Percentiles rank a stretch among this genome's conserved stretches.
Evolutionary conservation across 2,329 filamentous ascomycete genomes (phyloP).

Genomic region (Magnaporthales sp.): DNA sequence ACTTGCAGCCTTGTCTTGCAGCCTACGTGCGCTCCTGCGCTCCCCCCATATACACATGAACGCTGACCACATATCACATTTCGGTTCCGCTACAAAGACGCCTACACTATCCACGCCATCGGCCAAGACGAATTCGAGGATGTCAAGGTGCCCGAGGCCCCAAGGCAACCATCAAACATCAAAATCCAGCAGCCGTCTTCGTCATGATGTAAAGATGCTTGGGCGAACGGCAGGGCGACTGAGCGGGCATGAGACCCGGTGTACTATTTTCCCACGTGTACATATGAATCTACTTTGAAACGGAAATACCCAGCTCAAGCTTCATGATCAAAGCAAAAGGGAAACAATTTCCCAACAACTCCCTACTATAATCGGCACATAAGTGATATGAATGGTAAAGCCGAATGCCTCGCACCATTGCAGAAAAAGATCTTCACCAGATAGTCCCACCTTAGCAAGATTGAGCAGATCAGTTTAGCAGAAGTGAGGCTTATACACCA

Average conservation of each 20-base stretch:
- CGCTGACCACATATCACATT: background rate
- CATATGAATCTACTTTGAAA: background rate
- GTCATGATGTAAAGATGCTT: background rate
- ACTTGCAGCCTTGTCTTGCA: background rate
- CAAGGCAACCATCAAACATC: conserved; percentile 22
- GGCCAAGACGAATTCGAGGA: conserved; percentile 97
- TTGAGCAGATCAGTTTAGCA: background rate
- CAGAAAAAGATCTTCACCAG: too few species aligned
- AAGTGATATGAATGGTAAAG: too few species aligned
- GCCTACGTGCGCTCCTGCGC: background rate
- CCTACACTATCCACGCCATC: conserved; percentile 67
- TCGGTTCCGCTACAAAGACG: conserved; percentile 28
- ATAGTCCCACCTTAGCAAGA: background rate
- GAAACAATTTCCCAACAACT: background rate
- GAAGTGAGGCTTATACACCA: background rate
- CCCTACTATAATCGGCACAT: background rate
- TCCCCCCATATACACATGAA: background rate
- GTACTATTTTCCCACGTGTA: background rate
- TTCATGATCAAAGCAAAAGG: background rate
- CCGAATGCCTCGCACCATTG: too few species aligned
- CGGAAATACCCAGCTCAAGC: background rate
- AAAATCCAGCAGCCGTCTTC: conserved; percentile 8
- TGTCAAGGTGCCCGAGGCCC: conserved; percentile 76
- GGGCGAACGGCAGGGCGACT: background rate
- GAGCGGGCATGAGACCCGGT: background rate